Evolutionary conservation across 1,139 yeast genomes (phyloP).

Genomic region (Meyerozyma athensensis): DNA sequence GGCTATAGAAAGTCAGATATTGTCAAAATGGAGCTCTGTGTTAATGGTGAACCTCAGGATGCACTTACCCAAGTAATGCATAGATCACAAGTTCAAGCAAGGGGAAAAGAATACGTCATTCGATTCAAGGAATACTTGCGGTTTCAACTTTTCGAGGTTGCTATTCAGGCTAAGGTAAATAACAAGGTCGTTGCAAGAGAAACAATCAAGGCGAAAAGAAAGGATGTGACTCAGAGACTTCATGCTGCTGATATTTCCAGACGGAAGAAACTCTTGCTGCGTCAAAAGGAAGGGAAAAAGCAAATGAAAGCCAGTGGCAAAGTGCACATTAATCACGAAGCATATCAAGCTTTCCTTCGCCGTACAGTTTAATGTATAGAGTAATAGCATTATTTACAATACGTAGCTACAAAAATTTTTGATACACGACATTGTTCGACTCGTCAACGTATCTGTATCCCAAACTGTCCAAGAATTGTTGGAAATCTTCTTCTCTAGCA

Average conservation of each 20-base stretch:
- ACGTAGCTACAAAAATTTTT: constrained; percentile 49
- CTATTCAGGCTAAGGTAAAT: constrained; percentile 88
- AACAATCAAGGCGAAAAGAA: constrained; percentile 87
- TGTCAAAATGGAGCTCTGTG: constrained; percentile 82
- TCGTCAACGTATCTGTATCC: constrained; percentile 82
- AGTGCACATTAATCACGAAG: constrained; percentile 76
- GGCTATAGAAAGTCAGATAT: constrained; percentile 80
- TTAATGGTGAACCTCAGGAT: constrained; percentile 86
- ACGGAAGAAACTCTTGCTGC: constrained; percentile 78
- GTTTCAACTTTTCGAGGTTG: constrained; percentile 85
- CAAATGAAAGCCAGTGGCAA: constrained; percentile 76
- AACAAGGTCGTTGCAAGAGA: constrained; percentile 83
- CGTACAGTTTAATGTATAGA: constrained; percentile 18
- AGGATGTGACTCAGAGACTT: constrained; percentile 85
- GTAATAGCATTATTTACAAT: background rate
- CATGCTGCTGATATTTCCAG: constrained; percentile 94
- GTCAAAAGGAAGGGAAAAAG: constrained; percentile 93
- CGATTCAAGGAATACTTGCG: constrained; percentile 74
- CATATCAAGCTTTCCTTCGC: constrained; percentile 66
- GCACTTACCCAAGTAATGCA: constrained; percentile 92
- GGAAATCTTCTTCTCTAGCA: constrained; percentile 58
- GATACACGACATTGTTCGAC: constrained; percentile 77
- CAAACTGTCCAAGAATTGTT: constrained; percentile 60
- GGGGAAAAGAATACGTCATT: constrained; percentile 79
- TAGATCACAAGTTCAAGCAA: constrained; percentile 62